Evolutionary conservation across 2,329 filamentous ascomycete species (phyloP), one percentile per base, ranked within the genome.

Genomic region (Taxawa tesnikishii): DNA sequence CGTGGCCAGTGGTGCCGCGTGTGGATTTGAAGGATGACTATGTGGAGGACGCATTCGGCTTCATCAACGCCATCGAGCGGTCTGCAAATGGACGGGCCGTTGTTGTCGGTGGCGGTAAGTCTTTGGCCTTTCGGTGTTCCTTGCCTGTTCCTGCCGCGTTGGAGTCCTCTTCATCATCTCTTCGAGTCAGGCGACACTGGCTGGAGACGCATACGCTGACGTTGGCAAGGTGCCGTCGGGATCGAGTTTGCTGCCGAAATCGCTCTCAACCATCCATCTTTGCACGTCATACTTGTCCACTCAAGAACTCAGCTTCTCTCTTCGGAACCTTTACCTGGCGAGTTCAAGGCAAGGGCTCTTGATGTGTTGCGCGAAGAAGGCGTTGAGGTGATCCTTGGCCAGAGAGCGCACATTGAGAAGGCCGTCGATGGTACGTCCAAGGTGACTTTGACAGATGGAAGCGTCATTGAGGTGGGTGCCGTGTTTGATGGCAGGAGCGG

Each of bases 231-330:
- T 30, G 83, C 82, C 5, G 82, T 87, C 1, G 83, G 83, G 6
- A 75, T 87, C 33, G 82, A 88, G 51, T 84, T 88, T 67, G 80
- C 83, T 0, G 74, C 79, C 2, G 82, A 90, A 57, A 61, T 87
- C 33, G 87, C 85, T 55, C 53, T 70, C 28, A 60, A 75, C 15
- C 67, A 77, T 38, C 80, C 83, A 0, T 46, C 68, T 8, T 59
- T 73, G 33, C 68, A 68, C 25, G 75, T 88, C n/a, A 81, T 73
- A 1, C 67, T 90, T 2, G 70, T 83, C 4, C 83, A 88, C 51
- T 85, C 81, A 4, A 66, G 79, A 13, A 62, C 68, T 15, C 71
- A 71, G 45, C 68, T 88, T 2, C 64, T 88, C 6, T 84, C 79
- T 0, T 73, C 78, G 0, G 83, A 90, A 56, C 72, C 70, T 3